Evolutionary conservation across 257 asterid species (phyloP).

Genomic region (Primulina eburnea): DNA sequence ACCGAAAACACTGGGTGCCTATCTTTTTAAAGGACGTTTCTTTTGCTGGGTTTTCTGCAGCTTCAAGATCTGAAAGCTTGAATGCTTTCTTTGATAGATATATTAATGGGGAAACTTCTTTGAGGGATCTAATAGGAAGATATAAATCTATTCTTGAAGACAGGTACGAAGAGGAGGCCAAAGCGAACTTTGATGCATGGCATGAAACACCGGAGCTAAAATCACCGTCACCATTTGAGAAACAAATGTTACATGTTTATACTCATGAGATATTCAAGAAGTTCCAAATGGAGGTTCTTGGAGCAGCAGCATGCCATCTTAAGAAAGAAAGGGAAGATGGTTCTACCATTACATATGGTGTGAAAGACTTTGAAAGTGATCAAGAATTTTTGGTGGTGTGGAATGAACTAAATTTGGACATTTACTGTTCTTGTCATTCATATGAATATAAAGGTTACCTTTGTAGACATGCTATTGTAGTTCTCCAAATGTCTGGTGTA

Average conservation of each 20-base stretch:
- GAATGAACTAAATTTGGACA: constrained; percentile 51
- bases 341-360: constrained; percentile 42
- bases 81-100: constrained; percentile 69
- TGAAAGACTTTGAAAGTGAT: constrained; percentile 66
- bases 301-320: constrained; percentile 93
- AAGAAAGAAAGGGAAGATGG: constrained; percentile 70
- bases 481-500: constrained; percentile 96
- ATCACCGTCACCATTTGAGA: constrained; percentile 93
- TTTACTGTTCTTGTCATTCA: constrained; percentile 66
- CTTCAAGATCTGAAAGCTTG: constrained; percentile 69
- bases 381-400: constrained; percentile 71
- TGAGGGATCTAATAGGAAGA: constrained; percentile 58
- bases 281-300: constrained; percentile 81
- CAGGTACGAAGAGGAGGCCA: constrained; percentile 85
- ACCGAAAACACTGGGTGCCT: constrained; percentile 84
- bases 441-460: constrained; percentile 83
- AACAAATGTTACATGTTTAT: constrained; percentile 69
- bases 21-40: constrained; percentile 62
- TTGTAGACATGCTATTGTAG: constrained; percentile 85
- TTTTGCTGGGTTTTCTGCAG: constrained; percentile 62
- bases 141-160: constrained; percentile 65
- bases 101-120: constrained; percentile 54
- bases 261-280: constrained; percentile 82
- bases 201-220: constrained; percentile 85
- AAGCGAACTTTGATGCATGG: constrained; percentile 90